Conservation (phyloP, 257 asterid species). For the Petunia secreta region DNA sequence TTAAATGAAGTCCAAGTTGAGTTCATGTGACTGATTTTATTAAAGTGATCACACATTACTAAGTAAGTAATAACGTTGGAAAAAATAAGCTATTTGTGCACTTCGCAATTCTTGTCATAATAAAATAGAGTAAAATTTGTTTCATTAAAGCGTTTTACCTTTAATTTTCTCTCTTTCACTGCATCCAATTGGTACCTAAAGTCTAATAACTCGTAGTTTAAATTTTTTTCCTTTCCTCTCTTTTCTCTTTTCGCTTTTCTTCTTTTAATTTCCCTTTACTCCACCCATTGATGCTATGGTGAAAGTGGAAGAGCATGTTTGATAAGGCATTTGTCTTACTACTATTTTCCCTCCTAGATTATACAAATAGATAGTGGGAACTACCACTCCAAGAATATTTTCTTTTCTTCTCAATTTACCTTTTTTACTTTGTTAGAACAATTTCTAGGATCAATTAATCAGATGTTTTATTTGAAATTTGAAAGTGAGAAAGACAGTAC, state of each 20-base stretch:
- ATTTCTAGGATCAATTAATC: not conserved
- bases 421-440: not conserved
- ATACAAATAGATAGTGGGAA: not conserved
- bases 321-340: not conserved
- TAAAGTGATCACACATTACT: too few relatives aligned
- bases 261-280: not conserved
- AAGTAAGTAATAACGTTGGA: too few relatives aligned
- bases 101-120: too few relatives aligned
- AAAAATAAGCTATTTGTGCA: too few relatives aligned
- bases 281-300: constrained; percentile 4
- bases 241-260: not conserved
- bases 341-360: not conserved
- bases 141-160: not conserved
- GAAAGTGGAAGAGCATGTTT: not conserved
- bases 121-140: too few relatives aligned
- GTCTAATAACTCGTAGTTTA: not conserved
- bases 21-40: too few relatives aligned
- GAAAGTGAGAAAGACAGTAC: not conserved
- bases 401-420: not conserved
- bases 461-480: not conserved
- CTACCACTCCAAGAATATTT: not conserved
- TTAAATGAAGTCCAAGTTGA: too few relatives aligned
- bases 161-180: not conserved
- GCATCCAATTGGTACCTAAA: not conserved
- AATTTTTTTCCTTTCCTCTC: not conserved